Percentiles rank a stretch among this genome's conserved stretches.
phyloP scores from a whole-genome alignment of 768 basidiomycete species.

The Phlebiopsis gigantea region DNA sequence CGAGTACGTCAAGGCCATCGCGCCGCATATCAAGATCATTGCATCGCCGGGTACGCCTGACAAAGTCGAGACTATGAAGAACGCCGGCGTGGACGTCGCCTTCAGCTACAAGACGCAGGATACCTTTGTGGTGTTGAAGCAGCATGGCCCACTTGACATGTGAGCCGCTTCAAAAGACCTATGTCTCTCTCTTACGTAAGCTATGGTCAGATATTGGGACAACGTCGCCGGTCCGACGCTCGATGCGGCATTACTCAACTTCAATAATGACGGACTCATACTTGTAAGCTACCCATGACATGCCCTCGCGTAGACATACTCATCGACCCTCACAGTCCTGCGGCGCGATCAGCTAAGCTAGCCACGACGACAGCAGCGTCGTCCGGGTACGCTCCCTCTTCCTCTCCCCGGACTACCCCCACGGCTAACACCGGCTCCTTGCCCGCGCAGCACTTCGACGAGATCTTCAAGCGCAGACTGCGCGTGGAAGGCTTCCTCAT shows the following conservation, averaged over 20 bases:
- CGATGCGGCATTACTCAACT: constrained; percentile 2
- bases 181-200: not conserved
- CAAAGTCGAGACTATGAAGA: constrained; percentile 53
- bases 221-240: constrained; percentile 8
- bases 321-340: not conserved
- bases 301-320: not conserved
- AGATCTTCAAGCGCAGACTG: constrained; percentile 12
- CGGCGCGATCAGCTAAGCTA: constrained; percentile 7
- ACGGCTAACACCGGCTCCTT: too few species aligned
- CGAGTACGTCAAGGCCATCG: constrained; percentile 32
- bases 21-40: constrained; percentile 45
- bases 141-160: constrained; percentile 50
- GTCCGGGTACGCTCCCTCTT: constrained; percentile 5
- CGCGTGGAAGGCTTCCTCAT: constrained; percentile 6
- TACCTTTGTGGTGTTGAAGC: constrained; percentile 41
- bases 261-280: not conserved
- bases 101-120: constrained; percentile 65
- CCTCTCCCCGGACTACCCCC: not conserved
- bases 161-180: constrained; percentile 12
- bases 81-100: constrained; percentile 53
- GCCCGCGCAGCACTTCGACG: constrained; percentile 6
- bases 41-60: constrained; percentile 62
- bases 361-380: constrained; percentile 4
- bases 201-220: constrained; percentile 9
- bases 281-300: not conserved